Percentiles rank a stretch among this genome's conserved stretches.
phyloP scores from a whole-genome alignment of 108 stramenopile species.

The Phaeodactylum tricornutum region DNA sequence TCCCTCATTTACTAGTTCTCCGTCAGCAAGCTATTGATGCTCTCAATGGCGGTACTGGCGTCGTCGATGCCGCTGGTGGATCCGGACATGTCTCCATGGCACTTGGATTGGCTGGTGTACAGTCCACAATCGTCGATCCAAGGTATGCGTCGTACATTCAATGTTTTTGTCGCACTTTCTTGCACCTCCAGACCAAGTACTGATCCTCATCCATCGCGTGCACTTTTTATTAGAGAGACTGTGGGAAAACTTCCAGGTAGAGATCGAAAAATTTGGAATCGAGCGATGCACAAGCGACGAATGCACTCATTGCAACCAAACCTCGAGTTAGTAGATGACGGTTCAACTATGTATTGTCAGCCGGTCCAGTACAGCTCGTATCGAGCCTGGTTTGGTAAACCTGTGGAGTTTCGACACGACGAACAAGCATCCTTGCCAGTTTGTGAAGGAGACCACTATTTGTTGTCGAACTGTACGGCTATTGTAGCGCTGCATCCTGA shows the following conservation, averaged over 20 bases:
- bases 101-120: conserved; percentile 40
- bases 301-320: too few species aligned
- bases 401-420: not conserved
- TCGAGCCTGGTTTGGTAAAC: conserved; percentile 11
- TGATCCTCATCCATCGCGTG: too few species aligned
- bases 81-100: conserved; percentile 72
- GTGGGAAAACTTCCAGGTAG: conserved; percentile 56
- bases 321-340: too few species aligned
- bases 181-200: too few species aligned
- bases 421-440: not conserved
- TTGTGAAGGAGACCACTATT: not conserved
- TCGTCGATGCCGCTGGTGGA: conserved; percentile 78
- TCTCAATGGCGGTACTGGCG: conserved; percentile 37
- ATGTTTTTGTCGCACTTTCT: too few species aligned
- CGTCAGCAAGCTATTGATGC: conserved; percentile 11
- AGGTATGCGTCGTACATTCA: too few species aligned
- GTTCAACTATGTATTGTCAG: too few species aligned
- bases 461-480: conserved; percentile 11
- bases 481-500: conserved; percentile 83
- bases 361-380: conserved; percentile 2
- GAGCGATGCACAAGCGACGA: conserved; percentile 18
- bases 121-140: conserved; percentile 70
- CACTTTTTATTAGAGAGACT: too few species aligned
- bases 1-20: too few species aligned
- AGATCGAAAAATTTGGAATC: conserved; percentile 56